Conservation (phyloP, 1,284 basidiomycete genomes). For the Naganishia sp. region DNA sequence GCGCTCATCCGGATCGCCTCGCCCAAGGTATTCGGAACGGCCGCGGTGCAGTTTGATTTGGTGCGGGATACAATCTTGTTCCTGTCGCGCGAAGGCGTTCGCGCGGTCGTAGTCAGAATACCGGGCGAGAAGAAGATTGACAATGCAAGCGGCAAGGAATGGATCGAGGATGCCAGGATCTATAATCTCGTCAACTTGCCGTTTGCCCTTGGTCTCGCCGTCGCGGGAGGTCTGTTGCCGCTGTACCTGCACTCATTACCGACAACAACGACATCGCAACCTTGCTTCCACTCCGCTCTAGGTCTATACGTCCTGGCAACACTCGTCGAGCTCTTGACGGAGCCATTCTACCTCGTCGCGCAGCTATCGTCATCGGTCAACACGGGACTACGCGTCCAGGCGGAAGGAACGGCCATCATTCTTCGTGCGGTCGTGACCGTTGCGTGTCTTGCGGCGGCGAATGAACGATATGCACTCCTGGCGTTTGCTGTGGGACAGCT, state of each 20-base stretch:
- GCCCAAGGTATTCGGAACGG: conserved; percentile 82
- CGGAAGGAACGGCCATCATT: conserved; percentile 80
- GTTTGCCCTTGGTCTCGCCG: conserved; percentile 61
- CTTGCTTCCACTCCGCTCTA: conserved; percentile 66
- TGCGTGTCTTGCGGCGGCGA: conserved; percentile 59
- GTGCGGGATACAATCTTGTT: conserved; percentile 88
- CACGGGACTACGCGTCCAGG: conserved; percentile 69
- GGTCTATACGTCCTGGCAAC: conserved; percentile 71
- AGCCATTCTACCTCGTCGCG: conserved; percentile 78
- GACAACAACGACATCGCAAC: conserved; percentile 61
- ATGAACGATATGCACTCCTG: conserved; percentile 60
- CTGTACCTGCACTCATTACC: conserved; percentile 61
- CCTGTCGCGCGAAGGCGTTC: conserved; percentile 84
- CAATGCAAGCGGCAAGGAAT: conserved; percentile 32
- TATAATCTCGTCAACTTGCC: conserved; percentile 64
- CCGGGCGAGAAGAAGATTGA: conserved; percentile 34
- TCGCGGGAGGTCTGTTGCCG: conserved; percentile 57
- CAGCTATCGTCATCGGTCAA: conserved; percentile 58
- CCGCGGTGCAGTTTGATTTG: conserved; percentile 81
- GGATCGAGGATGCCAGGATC: conserved; percentile 33
- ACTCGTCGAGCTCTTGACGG: conserved; percentile 72
- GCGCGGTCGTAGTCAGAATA: conserved; percentile 69
- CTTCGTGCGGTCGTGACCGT: conserved; percentile 72
- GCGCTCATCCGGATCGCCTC: conserved; percentile 78
- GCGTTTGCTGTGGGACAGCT: conserved; percentile 82